Base-by-base conservation (phyloP, 2,329 filamentous ascomycete species). In the Ambrosiella cleistominuta region DNA sequence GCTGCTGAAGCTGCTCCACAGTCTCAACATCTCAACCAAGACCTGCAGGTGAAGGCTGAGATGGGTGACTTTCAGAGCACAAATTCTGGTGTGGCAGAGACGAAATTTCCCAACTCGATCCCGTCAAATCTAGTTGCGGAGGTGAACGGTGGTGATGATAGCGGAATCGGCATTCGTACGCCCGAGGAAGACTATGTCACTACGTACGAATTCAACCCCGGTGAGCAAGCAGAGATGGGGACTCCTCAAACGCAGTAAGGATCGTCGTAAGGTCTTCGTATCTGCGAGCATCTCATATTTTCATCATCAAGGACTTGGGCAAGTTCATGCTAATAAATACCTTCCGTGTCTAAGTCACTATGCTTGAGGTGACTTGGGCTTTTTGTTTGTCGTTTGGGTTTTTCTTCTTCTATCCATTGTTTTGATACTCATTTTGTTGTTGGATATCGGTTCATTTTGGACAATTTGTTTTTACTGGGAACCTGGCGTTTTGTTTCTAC, bases 161-260 rank as follows among this genome's bases (percentile, higher is more conserved):
- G 85, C 64, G 85, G 83, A 1, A 88, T 88, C 61, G 83, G 83
- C 37, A 83, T 88, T 64, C 72, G 80, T 55, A 83, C 80, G 3
- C 80, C 81, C 0, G 81, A 84, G 57, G 81, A 83, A 57, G 81
- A 84, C 35, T 81, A 80, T 52, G 44, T 47, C 3, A 47, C 44
- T 8, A 72, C 52, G 7, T 61, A 61, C 42, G 56, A 61, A 57
- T 58, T 61, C 53, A 54, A 57, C 36, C 59, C 56, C 12, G 59
- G 57, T 15, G 59, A 59, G 36, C 56, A 51, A 52, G 57, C 59
- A 5, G 56, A 58, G 57, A 61, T 61, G 59, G 56, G 56, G n/a
- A 53, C 53, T 6, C 52, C 57, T 12, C 59, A 61, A 45, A 58
- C 56, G 38, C 56, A 56, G 57, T 61, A 47, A 37, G 15, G 7